Base-by-base conservation (phyloP, 2,329 filamentous ascomycete species). In the Phialophora chinensis region DNA sequence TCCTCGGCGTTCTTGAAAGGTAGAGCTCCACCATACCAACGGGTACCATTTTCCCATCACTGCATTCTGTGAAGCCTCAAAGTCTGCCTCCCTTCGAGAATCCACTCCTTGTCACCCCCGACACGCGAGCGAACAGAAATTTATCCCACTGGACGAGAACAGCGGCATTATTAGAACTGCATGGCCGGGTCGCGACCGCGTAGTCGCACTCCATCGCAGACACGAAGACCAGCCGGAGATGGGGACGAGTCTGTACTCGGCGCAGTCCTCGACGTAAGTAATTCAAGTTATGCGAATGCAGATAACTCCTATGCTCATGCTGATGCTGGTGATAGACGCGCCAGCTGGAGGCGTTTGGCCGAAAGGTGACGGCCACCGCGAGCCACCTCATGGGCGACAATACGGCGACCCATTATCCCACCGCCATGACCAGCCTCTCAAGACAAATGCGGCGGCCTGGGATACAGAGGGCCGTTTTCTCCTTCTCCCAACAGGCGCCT, bases 331-430 rank as follows among this genome's bases (percentile, higher is more conserved):
- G 33, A 60, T 72, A 97, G 93, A 88, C 92, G 63, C 90, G 92
- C 74, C 91, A 95, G 71, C 83, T 98, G 73, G 93, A 97, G 81
- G 91, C 92, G 63, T 97, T 99, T 79, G 88, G 93, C 72, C 89
- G 94, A 76, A 99, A 97, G 81, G 93, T 98, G 69, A 95, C 93
- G 33, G 92, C 92, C 31, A 98, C 95, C 23, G 95, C 95, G 64
- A 91, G 88, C 75, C 93, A 96, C 78, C 85, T 99, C 72, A 96
- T 98, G 75, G 90, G 86, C 53, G 80, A 79, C 78, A 84, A 77
- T 73, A 83, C 75, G 74, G 84, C 80, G 76, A 84, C 77, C 75
- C 90, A 93, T 79, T 98, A 97, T 79, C 90, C 95, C 76, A 88
- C 85, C 79, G 94, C 95, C 70, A 90, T 99, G 85, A 89, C 86